A percentile compares a stretch with the other conserved stretches of the same genome.
These are phyloP conservation scores for Cinnamomum chago DNA, from an alignment of 164 flowering plant genomes.

Conservation along the genomic window DNA sequence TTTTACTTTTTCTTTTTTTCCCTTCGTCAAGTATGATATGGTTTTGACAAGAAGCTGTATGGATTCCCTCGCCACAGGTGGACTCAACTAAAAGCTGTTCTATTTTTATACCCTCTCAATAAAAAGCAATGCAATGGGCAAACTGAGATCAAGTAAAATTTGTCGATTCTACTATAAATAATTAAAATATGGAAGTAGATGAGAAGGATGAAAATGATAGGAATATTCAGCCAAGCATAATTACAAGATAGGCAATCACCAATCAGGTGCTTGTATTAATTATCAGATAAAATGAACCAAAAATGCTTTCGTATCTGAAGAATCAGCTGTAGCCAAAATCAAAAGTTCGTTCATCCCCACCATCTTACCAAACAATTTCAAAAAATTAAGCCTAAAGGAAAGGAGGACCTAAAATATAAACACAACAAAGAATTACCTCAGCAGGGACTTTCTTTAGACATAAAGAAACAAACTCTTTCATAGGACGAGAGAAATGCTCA, in stretches of 20 bases:
- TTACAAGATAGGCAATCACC: neutral
- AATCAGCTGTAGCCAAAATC: too few species aligned
- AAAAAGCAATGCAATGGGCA: too few species aligned
- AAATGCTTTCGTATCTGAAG: too few species aligned
- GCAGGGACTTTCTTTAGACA: slow-evolving; percentile 86
- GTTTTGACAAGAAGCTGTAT: too few species aligned
- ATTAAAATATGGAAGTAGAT: neutral
- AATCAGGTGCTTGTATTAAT: neutral
- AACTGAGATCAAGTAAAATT: too few species aligned
- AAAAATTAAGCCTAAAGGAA: neutral
- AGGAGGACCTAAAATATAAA: neutral
- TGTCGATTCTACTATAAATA: too few species aligned
- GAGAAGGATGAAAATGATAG: neutral
- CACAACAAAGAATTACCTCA: slow-evolving; percentile 53
- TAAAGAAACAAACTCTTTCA: slow-evolving; percentile 91
- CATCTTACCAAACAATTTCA: neutral
- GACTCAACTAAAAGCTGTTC: too few species aligned
- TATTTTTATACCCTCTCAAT: too few species aligned
- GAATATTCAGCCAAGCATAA: neutral
- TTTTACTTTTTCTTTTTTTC: too few species aligned
- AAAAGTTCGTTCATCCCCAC: neutral
- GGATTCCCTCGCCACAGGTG: too few species aligned
- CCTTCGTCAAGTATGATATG: too few species aligned
- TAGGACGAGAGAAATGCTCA: slow-evolving; percentile 95
- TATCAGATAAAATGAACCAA: neutral